phyloP scores from a whole-genome alignment of 768 basidiomycete species.

The Paxillus involutus region DNA sequence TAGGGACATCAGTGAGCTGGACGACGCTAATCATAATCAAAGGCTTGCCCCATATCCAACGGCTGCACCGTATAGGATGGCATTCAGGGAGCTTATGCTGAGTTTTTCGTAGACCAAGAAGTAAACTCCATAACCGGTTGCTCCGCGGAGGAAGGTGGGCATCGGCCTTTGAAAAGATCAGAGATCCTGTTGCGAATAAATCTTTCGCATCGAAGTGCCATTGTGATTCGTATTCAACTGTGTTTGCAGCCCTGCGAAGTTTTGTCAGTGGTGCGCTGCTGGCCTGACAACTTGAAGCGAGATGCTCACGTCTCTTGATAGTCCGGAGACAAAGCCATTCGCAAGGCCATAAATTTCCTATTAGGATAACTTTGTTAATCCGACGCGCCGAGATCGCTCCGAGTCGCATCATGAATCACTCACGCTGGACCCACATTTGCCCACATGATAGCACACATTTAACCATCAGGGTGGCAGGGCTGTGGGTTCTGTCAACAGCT shows the following conservation, averaged over 20 bases:
- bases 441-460: too few species aligned
- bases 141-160: constrained; percentile 83
- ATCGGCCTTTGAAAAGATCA: constrained; percentile 93
- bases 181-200: constrained; percentile 74
- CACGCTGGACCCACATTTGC: too few species aligned
- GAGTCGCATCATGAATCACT: too few species aligned
- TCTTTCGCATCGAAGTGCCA: constrained; percentile 91
- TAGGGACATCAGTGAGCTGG: constrained; percentile 8
- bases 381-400: too few species aligned
- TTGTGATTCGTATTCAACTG: constrained; percentile 79
- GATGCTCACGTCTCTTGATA: constrained; percentile 68
- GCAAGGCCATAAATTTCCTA: constrained; percentile 54
- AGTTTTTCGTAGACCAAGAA: constrained; percentile 91
- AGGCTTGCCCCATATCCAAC: constrained; percentile 85
- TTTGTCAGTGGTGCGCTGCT: neutral
- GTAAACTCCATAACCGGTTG: constrained; percentile 81
- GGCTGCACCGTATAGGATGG: constrained; percentile 85
- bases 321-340: constrained; percentile 91
- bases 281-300: neutral
- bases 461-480: too few species aligned
- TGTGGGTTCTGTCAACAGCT: too few species aligned
- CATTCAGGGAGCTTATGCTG: constrained; percentile 79
- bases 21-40: neutral
- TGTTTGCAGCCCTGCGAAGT: constrained; percentile 76
- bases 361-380: too few species aligned